Evolutionary conservation across 164 flowering plant species (phyloP).

Genomic region (Protea cynaroides): DNA sequence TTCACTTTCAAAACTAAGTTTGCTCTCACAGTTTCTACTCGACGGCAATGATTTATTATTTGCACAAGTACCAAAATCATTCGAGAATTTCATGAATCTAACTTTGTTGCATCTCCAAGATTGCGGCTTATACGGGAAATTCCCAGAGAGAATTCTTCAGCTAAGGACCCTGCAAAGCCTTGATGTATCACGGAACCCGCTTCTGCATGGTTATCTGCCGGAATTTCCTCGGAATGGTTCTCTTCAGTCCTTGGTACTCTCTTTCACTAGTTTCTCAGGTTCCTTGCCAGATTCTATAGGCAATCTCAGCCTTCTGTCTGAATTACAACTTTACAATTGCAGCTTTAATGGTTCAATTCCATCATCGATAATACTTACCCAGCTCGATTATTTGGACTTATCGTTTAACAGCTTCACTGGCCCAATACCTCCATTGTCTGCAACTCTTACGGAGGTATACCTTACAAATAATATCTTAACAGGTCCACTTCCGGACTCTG

Average conservation of each 20-base stretch:
- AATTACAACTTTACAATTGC: constrained; percentile 22
- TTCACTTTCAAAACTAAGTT: constrained; percentile 16
- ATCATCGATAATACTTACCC: constrained; percentile 20
- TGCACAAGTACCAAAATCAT: constrained; percentile 24
- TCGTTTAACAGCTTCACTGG: constrained; percentile 37
- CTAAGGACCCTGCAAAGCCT: constrained; percentile 19
- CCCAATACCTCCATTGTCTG: constrained; percentile 25
- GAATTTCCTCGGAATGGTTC: constrained; percentile 18
- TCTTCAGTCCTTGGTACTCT: constrained; percentile 20
- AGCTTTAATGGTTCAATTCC: constrained; percentile 35
- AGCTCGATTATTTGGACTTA: constrained; percentile 34
- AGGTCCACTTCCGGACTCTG: constrained; percentile 24
- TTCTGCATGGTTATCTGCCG: constrained; percentile 29
- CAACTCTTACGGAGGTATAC: constrained; percentile 21
- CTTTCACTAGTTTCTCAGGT: constrained; percentile 27
- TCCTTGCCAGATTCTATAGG: constrained; percentile 31
- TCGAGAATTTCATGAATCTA: constrained; percentile 27
- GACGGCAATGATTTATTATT: constrained; percentile 23
- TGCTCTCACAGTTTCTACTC: constrained; percentile 20
- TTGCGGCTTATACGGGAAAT: constrained; percentile 26
- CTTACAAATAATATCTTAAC: constrained; percentile 24
- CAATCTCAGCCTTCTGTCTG: constrained; percentile 23
- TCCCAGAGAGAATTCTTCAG: constrained; percentile 26
- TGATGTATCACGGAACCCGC: constrained; percentile 15
- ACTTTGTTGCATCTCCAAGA: constrained; percentile 17